Conservation (phyloP, 2,329 filamentous ascomycete species). For the Botryotinia convoluta region DNA sequence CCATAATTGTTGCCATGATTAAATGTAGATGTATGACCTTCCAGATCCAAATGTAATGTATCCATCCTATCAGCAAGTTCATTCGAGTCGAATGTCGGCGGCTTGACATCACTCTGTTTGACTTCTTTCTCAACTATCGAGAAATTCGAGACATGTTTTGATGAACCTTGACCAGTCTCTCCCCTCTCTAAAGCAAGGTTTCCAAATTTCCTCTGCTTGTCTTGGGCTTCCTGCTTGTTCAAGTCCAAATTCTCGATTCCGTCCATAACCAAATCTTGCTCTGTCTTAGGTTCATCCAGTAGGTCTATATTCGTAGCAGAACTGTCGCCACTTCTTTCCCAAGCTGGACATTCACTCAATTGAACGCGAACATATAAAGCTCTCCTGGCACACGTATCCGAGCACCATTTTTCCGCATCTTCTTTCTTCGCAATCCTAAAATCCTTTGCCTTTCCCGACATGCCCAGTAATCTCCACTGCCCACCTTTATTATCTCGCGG, state of each 20-base stretch:
- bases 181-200: slow-evolving; percentile 53
- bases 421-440: slow-evolving; percentile 67
- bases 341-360: slow-evolving; percentile 78
- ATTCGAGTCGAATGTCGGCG: slow-evolving; percentile 41
- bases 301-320: slow-evolving; percentile 51
- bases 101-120: slow-evolving; percentile 39
- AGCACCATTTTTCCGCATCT: slow-evolving; percentile 85
- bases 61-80: slow-evolving; percentile 36
- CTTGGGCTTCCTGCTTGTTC: slow-evolving; percentile 43
- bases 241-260: slow-evolving; percentile 43
- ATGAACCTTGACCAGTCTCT: slow-evolving; percentile 33
- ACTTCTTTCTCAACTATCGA: slow-evolving; percentile 53
- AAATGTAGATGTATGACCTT: slow-evolving; percentile 36
- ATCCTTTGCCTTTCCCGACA: slow-evolving; percentile 49
- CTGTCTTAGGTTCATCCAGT: slow-evolving; percentile 62
- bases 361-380: slow-evolving; percentile 88
- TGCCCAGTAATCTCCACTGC: slow-evolving; percentile 64
- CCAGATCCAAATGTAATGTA: slow-evolving; percentile 35
- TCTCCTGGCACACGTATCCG: slow-evolving; percentile 70
- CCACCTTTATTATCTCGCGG: slow-evolving; percentile 54
- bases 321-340: slow-evolving; percentile 60
- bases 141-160: slow-evolving; percentile 43
- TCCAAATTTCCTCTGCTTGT: slow-evolving; percentile 40
- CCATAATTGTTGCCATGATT: slow-evolving; percentile 26
- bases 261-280: slow-evolving; percentile 34